phyloP scores from a whole-genome alignment of 2,329 filamentous ascomycete species.

The Diaporthe caulivora region DNA sequence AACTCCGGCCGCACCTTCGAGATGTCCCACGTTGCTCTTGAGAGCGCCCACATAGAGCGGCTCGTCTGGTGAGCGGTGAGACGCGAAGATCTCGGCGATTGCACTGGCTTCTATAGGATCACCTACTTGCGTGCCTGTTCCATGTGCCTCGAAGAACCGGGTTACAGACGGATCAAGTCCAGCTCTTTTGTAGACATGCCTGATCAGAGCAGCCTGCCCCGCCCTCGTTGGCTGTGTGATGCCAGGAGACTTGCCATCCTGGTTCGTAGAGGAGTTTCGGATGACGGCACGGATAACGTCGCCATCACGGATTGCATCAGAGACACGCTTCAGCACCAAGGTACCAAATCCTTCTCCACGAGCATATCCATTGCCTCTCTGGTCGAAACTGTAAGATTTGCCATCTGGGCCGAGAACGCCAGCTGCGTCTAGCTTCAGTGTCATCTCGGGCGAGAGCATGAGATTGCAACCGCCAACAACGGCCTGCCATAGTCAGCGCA shows the following conservation, averaged over 20 bases:
- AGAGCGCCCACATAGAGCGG: slow-evolving; percentile 43
- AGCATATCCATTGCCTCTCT: slow-evolving; percentile 60
- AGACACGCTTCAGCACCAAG: slow-evolving; percentile 64
- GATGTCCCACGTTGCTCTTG: slow-evolving; percentile 47
- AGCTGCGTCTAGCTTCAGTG: slow-evolving; percentile 37
- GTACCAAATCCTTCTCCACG: slow-evolving; percentile 65
- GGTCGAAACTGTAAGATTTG: slow-evolving; percentile 51
- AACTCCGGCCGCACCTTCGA: slow-evolving; percentile 44
- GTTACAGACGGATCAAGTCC: slow-evolving; percentile 48
- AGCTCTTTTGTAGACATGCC: slow-evolving; percentile 46
- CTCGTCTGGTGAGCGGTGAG: slow-evolving; percentile 31
- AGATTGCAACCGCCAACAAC: slow-evolving; percentile 45
- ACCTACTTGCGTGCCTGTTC: slow-evolving; percentile 38
- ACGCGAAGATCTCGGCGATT: slow-evolving; percentile 50
- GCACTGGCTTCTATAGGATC: slow-evolving; percentile 63
- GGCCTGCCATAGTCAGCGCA: slow-evolving; percentile 39
- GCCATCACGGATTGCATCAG: slow-evolving; percentile 57
- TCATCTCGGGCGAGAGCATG: slow-evolving; percentile 40
- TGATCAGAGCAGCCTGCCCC: slow-evolving; percentile 51
- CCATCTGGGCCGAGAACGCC: slow-evolving; percentile 41
- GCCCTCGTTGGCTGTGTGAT: slow-evolving; percentile 48
- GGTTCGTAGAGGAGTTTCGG: slow-evolving; percentile 48
- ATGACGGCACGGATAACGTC: slow-evolving; percentile 56
- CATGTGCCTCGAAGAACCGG: slow-evolving; percentile 43
- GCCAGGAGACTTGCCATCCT: slow-evolving; percentile 47